Evolutionary conservation across 2,329 filamentous ascomycete genomes (phyloP), one percentile per base, ranked within the genome.

Genomic region (Pseudogymnoascus sp.): DNA sequence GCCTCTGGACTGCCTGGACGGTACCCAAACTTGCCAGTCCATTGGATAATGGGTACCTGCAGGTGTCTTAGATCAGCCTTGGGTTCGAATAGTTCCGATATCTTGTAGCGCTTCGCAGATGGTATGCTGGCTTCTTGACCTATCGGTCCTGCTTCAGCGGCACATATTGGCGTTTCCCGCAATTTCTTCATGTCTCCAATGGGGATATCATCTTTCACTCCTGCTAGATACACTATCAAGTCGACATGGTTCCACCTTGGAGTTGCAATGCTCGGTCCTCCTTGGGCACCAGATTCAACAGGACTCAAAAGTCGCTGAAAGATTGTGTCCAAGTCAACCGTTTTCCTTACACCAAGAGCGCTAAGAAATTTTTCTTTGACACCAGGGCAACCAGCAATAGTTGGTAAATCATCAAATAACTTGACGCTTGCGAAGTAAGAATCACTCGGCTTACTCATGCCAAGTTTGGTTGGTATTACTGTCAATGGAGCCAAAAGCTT

Each of bases 351-450:
- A 2, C 95, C 93, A 34, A 99, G 79, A 1, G 90, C 84, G 2
- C 83, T 78, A 46, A 99, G 76, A 66, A 99, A 90, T 73, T 96
- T 97, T 53, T 97, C 93, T 73, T 97, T 97, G 11, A 97, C 84
- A 34, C 87, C 85, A 42, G 88, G 86, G 46, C 93, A 86, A 11
- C 85, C 86, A 67, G 88, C 84, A 1, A 97, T 86, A 11, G 88
- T 87, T 0, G 95, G 93, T 14, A 99, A 79, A 72, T 99, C 95
- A 66, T 97, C 92, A 71, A 99, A 99, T 0, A 99, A 79, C 73
- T 91, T 95, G 38, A 99, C 95, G n/a, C 86, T 89, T 1, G 90
- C 86, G 71, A 99, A 97, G 75, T 97, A 99, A 0, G 95, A 88
- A 67, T 97, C 92, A 2, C 80, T 77, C 3, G 95, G 95, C 68